Percentiles rank a stretch among this genome's conserved stretches.
Conservation (phyloP, 495 filamentous ascomycete genomes). For the Aspergillus steynii region DNA sequence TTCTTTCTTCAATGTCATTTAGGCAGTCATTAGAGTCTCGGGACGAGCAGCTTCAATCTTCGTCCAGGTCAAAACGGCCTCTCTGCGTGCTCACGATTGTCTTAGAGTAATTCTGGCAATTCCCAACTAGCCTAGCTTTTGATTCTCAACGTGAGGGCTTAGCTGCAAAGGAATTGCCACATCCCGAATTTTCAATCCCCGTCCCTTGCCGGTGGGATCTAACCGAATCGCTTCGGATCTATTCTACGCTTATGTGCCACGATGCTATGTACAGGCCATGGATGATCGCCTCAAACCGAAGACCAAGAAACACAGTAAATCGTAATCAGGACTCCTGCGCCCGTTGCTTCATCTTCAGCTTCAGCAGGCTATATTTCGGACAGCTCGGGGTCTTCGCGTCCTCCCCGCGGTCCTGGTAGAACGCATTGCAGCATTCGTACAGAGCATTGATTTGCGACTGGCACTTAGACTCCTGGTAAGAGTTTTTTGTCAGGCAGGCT, state of each 20-base stretch:
- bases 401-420: slow-evolving; percentile 82
- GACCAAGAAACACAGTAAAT: background rate
- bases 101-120: slow-evolving; percentile 78
- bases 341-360: slow-evolving; percentile 85
- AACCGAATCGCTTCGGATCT: background rate
- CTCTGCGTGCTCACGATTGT: slow-evolving; percentile 97
- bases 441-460: slow-evolving; percentile 79
- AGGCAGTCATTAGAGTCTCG: slow-evolving; percentile 99
- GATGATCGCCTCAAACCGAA: background rate
- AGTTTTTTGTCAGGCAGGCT: slow-evolving; percentile 84
- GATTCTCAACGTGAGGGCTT: slow-evolving; percentile 49
- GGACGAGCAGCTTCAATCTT: slow-evolving; percentile 88
- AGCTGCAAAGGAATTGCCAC: slow-evolving; percentile 54
- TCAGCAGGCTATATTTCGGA: slow-evolving; percentile 76
- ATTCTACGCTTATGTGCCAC: slow-evolving; percentile 1
- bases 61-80: slow-evolving; percentile 87
- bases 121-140: slow-evolving; percentile 64
- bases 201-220: background rate
- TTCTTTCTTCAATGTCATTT: slow-evolving; percentile 77
- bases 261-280: slow-evolving; percentile 14
- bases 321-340: slow-evolving; percentile 36
- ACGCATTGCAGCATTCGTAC: slow-evolving; percentile 90
- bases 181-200: slow-evolving; percentile 19
- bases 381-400: slow-evolving; percentile 77
- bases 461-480: slow-evolving; percentile 88